These are phyloP conservation scores for Vaccinium myrtillus DNA, from an alignment of 148 eudicot species.

Conservation along the genomic window DNA sequence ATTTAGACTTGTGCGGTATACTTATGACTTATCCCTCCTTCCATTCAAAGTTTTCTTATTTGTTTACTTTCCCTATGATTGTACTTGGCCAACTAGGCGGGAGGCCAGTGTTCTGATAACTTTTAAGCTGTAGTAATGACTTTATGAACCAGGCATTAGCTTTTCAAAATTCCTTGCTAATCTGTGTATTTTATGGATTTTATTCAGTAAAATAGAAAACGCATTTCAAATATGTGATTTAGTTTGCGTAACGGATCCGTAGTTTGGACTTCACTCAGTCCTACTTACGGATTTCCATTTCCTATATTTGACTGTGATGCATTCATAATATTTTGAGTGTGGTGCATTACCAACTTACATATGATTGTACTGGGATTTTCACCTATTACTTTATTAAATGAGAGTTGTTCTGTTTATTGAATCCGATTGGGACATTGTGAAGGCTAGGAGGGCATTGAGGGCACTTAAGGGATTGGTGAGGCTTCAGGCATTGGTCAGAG, in stretches of 20 bases:
- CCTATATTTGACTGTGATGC: no score
- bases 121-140: slow-evolving; percentile 9
- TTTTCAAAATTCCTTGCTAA: slow-evolving; percentile 7
- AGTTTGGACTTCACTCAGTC: not conserved
- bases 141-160: not conserved
- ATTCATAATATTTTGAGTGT: not conserved
- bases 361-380: not conserved
- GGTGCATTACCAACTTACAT: not conserved
- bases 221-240: not conserved
- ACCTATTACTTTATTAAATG: not conserved
- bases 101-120: not conserved
- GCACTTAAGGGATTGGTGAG: slow-evolving; percentile 91
- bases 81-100: not conserved
- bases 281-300: not conserved
- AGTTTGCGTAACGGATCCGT: not conserved
- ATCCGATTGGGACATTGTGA: not conserved
- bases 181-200: not conserved
- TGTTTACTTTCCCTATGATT: not conserved
- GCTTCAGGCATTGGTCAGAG: slow-evolving; percentile 95
- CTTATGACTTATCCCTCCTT: not conserved
- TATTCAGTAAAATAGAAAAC: not conserved
- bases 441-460: slow-evolving; percentile 94
- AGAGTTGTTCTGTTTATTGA: not conserved
- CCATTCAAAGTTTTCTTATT: not conserved
- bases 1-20: not conserved